Evolutionary conservation across 192 early-diverging fungal genomes (phyloP), one percentile per base, ranked within the genome.

Genomic region (Backusella luteola): DNA sequence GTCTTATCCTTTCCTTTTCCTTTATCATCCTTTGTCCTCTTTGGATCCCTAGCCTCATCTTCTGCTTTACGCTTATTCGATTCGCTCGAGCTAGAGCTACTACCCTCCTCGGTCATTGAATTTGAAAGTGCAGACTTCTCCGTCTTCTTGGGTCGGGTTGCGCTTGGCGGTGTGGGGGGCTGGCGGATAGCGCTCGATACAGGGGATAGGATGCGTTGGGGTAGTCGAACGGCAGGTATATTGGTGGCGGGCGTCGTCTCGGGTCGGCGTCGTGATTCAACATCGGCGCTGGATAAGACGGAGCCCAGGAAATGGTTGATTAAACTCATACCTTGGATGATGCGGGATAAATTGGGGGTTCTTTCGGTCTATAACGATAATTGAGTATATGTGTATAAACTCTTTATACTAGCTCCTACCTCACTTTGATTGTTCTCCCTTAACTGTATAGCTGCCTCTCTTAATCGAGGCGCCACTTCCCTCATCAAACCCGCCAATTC

Each of bases 221-320:
- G 36, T 39, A 38, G n/a, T 9, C 21, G 35, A 11, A 41, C 53
- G 29, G 73, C 32, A 36, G 23, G 29, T 34, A 49, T 56, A 34
- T 53, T 36, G 29, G 52, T 74, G 26, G 70, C n/a, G 3, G 38
- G 34, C 7, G 29, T 46, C 23, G 29, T 46, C 23, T 49, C 34
- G 17, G 49, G 15, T 35, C 49, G 42, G 6, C 78, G 49, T 73
- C 73, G 66, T n/a, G 49, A 29, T 17, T 79, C 73, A 6, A 79
- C 69, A 29, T 81, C 80, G 1, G 80, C 76, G 56, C 69, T 81
- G 0, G 68, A 76, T n/a, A 81, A 66, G 5, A 81, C 73, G 12
- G 80, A 78, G 5, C 80, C 80, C 26, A 81, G 56, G 34, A 81
- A 78, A 29, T 81, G 80, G 15, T 78, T 67, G 46, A 81, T 78